Percentiles rank a stretch among this genome's conserved stretches.
Conservation (phyloP, 345 rosid genomes). For the Euphorbia pulcherrima region DNA sequence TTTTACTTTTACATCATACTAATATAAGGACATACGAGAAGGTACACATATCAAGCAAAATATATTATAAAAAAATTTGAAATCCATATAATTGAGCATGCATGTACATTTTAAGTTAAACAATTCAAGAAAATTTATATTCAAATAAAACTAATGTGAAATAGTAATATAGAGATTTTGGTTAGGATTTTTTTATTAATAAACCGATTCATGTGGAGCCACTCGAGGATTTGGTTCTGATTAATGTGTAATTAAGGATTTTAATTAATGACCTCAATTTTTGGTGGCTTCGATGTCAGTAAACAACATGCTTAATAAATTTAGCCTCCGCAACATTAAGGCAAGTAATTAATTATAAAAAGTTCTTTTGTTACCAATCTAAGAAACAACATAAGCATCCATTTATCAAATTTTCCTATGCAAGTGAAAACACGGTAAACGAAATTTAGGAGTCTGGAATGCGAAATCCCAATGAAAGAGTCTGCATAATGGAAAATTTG, state of each 20-base stretch:
- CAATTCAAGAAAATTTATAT: no score
- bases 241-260: background rate
- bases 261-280: background rate
- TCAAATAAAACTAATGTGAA: background rate
- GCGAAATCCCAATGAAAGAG: no score
- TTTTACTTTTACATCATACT: no score
- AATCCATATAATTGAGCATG: background rate
- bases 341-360: constrained; percentile 19
- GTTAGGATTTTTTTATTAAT: no score
- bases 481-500: no score
- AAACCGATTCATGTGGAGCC: background rate
- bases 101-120: background rate
- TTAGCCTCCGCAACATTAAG: constrained; percentile 4
- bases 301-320: constrained; percentile 6
- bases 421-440: no score
- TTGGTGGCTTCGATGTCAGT: background rate
- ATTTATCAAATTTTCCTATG: background rate
- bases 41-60: background rate
- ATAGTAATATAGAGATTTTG: no score
- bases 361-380: constrained; percentile 24
- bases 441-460: no score
- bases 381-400: constrained; percentile 17
- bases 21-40: background rate
- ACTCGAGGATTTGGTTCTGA: background rate
- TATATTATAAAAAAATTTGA: no score